These are phyloP conservation scores for Fonsecaea nubica DNA, from an alignment of 2,329 filamentous ascomycete genomes.

Conservation along the genomic window DNA sequence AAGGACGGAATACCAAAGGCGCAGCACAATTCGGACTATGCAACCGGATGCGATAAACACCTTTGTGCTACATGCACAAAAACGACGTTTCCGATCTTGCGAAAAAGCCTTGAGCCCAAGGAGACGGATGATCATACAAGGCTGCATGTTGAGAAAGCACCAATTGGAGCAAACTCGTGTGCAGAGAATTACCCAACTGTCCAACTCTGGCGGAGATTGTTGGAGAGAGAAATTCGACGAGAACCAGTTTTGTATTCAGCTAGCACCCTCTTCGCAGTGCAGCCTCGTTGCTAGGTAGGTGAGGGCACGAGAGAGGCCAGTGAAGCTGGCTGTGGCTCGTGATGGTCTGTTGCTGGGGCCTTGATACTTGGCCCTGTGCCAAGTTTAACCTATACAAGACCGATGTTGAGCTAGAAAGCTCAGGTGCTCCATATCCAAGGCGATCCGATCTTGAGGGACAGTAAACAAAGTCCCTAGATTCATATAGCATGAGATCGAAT, in stretches of 20 bases:
- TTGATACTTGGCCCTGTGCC: no score
- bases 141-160: neutral
- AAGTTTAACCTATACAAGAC: no score
- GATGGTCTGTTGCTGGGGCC: no score
- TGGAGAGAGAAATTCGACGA: neutral
- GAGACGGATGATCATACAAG: neutral
- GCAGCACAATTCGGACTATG: neutral
- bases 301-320: no score
- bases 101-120: neutral
- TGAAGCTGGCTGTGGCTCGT: no score
- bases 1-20: neutral
- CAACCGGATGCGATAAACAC: neutral
- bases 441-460: neutral
- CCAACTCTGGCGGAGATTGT: neutral
- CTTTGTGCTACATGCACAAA: neutral
- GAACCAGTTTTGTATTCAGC: neutral
- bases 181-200: neutral
- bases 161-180: neutral
- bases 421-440: neutral
- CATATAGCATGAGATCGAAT: neutral
- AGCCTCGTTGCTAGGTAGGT: no score
- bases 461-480: neutral
- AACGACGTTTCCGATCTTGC: neutral
- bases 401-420: no score
- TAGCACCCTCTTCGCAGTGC: neutral